Evolutionary conservation across 768 basidiomycete species (phyloP), one percentile per base, ranked within the genome.

Genomic region (Leucosporidium scottii): DNA sequence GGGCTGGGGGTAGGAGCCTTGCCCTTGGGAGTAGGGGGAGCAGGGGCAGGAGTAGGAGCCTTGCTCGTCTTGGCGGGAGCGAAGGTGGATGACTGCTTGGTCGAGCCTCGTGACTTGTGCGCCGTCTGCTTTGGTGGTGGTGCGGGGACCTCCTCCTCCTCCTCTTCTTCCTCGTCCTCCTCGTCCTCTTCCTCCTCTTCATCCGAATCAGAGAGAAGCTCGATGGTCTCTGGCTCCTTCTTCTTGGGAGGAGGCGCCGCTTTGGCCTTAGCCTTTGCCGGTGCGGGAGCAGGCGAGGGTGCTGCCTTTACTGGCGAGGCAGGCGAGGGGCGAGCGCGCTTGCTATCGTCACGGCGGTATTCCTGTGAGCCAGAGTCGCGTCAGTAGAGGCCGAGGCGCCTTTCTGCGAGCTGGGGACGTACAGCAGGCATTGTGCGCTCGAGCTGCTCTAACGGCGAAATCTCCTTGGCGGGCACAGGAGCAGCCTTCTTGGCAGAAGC

Each of bases 341-440:
- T 44, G 39, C 10, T 17, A 15, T 44, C 39, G 39, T 44, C 39
- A 13, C 39, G 39, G 39, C 39, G 39, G 39, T 44, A 44, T 17
- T 44, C 39, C 39, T 44, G 39, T 44, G 39, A 44, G 15, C 2
- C 8, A 8, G 39, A 44, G 39, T 12, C 8, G 6, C 8, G 39
- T 44, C 39, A 44, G 39, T 13, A 13, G 15, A 3, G 39, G 15
- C 15, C 39, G 39, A 44, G 39, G 6, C 39, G 39, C 39, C 2
- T n/a, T 2, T 44, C 39, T 2, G 39, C 15, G 39, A 44, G 13
- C 2, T 3, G 18, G 23, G 28, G 15, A 61, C 70, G 61, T 27
- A 68, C 71, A 25, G 65, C 67, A 8, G 71, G 71, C 71, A 72
- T 72, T 0, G 62, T 65, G 12, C 71, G 58, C 67, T 72, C 67